phyloP scores from a whole-genome alignment of 2,329 filamentous ascomycete genomes.

The Trichoderma simmonsii region DNA sequence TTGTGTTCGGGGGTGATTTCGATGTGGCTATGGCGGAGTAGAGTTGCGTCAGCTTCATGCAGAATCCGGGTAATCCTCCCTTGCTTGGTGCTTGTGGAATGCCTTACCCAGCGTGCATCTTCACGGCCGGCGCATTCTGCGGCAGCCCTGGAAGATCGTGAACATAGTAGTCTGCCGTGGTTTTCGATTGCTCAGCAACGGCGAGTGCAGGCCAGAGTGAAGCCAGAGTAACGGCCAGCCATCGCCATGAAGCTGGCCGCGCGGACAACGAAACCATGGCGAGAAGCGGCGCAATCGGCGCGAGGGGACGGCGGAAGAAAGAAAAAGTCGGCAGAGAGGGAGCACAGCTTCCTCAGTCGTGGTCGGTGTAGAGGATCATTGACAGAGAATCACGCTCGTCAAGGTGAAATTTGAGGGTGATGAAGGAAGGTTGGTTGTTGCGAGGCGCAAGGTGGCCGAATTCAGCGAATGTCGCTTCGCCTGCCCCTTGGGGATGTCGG shows the following conservation, averaged over 20 bases:
- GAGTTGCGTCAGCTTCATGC: slow-evolving; percentile 25
- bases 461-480: neutral
- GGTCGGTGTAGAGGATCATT: neutral
- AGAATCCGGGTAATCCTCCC: neutral
- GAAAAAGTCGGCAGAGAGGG: neutral
- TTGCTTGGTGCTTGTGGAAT: neutral
- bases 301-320: neutral
- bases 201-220: slow-evolving; percentile 42
- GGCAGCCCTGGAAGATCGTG: slow-evolving; percentile 81
- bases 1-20: slow-evolving; percentile 82
- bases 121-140: slow-evolving; percentile 66
- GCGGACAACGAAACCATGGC: slow-evolving; percentile 17
- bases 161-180: slow-evolving; percentile 80
- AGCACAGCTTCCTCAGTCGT: slow-evolving; percentile 15
- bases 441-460: slow-evolving; percentile 22
- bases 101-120: slow-evolving; percentile 98
- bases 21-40: slow-evolving; percentile 64
- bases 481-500: slow-evolving; percentile 11
- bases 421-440: neutral
- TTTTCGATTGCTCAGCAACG: slow-evolving; percentile 27
- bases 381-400: neutral
- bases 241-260: slow-evolving; percentile 23
- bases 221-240: slow-evolving; percentile 35
- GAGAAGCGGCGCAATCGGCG: slow-evolving; percentile 8
- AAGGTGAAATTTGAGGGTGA: neutral